Base-by-base conservation (phyloP, 805 yeast genomes). In the Metschnikowia aberdeeniae region DNA sequence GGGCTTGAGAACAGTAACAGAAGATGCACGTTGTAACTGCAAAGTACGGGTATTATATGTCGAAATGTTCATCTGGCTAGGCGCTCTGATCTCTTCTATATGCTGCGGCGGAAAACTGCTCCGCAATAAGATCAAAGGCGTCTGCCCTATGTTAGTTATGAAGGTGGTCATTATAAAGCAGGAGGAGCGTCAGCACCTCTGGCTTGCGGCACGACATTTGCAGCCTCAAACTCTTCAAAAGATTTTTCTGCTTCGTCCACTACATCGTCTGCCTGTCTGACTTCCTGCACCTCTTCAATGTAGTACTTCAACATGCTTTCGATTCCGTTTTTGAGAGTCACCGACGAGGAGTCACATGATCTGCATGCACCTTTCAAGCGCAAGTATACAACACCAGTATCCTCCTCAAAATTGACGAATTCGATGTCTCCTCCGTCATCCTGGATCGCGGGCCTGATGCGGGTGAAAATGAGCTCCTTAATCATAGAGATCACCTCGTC, bases 361-460 rank as follows among this genome's bases (percentile, higher is more conserved):
- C 86, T 74, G 59, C 89, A 82, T 1, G 88, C 88, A 28, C 89
- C 89, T 60, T 76, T 76, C 42, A 82, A 68, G 59, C 76, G 76
- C 55, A 82, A 70, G 44, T 67, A 73, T 1, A 82, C 87, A 0
- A 76, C 72, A 7, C 89, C 89, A 3, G 68, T 58, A 6, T 73
- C 74, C 49, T 79, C 81, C 14, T 51, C 53, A 56, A 82, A 82
- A 1, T 70, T 68, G 29, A 83, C 80, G 63, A 81, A 82, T 55
- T 81, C 86, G 36, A 82, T 76, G 57, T 82, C 89, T 4, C 89
- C 89, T 37, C 89, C 89, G 56, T 82, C 89, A 49, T 82, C 89
- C 59, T 81, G 86, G 49, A 82, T 73, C 0, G 88, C 87, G 1
- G 89, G 89, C 59, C 85, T 74, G 40, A 82, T 82, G 57, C 86